Evolutionary conservation across 164 flowering plant species (phyloP).

Genomic region (Brasenia schreberi): DNA sequence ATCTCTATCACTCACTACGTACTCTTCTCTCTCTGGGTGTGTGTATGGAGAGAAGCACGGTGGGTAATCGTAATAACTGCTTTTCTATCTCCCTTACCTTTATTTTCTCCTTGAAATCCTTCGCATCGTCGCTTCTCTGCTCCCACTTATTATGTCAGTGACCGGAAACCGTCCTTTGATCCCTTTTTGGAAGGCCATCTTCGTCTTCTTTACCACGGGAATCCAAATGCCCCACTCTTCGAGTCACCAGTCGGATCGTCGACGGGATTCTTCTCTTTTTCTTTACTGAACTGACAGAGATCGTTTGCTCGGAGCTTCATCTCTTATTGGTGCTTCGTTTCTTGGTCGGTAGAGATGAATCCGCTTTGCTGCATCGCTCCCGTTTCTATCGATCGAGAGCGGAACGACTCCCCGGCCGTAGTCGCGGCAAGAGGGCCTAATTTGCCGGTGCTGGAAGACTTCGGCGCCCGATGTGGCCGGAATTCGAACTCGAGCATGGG

Average conservation of each 20-base stretch:
- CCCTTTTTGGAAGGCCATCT: not conserved
- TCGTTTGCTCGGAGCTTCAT: not conserved
- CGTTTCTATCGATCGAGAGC: constrained; percentile 76
- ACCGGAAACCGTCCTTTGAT: not conserved
- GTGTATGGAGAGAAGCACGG: not conserved
- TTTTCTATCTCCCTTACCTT: not conserved
- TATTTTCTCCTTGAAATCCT: not conserved
- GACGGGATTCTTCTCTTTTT: not conserved
- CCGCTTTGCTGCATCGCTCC: constrained; percentile 99
- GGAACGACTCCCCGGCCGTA: constrained; percentile 23
- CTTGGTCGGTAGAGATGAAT: constrained; percentile 35
- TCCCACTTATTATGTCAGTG: not conserved
- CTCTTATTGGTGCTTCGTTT: not conserved
- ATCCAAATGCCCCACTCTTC: not conserved
- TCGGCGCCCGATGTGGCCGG: constrained; percentile 9
- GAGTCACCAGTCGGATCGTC: not conserved
- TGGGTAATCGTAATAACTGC: not conserved
- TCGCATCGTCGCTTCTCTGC: not conserved
- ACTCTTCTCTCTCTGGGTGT: not conserved
- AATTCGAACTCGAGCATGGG: not conserved
- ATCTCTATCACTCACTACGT: not conserved
- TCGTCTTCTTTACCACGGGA: not conserved
- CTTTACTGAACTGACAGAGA: not conserved
- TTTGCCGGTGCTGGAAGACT: constrained; percentile 27
- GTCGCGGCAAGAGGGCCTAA: constrained; percentile 13